Evolutionary conservation across 805 yeast genomes (phyloP), one percentile per base, ranked within the genome.

Genomic region (Nakazawaea pomicola): DNA sequence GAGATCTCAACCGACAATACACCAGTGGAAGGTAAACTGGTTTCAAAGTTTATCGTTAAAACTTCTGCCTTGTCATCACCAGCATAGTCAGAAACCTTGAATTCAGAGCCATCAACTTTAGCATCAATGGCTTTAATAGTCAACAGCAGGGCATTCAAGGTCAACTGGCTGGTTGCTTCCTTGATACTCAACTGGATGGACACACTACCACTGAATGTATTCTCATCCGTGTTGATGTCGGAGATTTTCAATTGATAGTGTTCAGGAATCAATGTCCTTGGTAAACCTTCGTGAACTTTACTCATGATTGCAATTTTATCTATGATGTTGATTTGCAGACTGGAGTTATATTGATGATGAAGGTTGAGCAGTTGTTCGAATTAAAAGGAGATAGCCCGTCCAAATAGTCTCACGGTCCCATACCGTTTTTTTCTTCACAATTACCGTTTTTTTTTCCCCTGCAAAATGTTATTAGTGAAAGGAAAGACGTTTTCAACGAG

Each of bases 161-260:
- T 62, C 30, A 83, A 58, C 35, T 64, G 64, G 43, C 61, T 58
- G 15, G 81, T 70, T 7, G 63, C 50, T 17, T 58, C 57, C 11
- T 51, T 50, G 24, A 76, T 75, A 10, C 61, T 60, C 36, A 83
- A 62, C 32, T 69, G 61, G 41, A 83, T 72, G 8, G 46, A 50
- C 3, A 74, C 78, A 3, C 46, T 46, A 6, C 84, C 86, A 2
- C 51, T 52, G 52, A 71, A 80, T 1, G 68, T 56, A 48, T 68
- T 70, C 27, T 61, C 60, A 6, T 51, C 58, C 21, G 68, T 58
- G 51, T 80, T 74, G 29, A 95, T 88, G 52, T 79, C 81, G 33
- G 33, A 56, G 40, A 79, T 64, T 15, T 78, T 70, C 25, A 93
- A 59, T 41, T 78, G 74, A 58, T 93, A 91, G 61, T 84, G 85